Percentiles rank a stretch among this genome's conserved stretches.
These are phyloP conservation scores for Ceratobasidium sp. DNA, from an alignment of 1,284 basidiomycete species.

Conservation along the genomic window DNA sequence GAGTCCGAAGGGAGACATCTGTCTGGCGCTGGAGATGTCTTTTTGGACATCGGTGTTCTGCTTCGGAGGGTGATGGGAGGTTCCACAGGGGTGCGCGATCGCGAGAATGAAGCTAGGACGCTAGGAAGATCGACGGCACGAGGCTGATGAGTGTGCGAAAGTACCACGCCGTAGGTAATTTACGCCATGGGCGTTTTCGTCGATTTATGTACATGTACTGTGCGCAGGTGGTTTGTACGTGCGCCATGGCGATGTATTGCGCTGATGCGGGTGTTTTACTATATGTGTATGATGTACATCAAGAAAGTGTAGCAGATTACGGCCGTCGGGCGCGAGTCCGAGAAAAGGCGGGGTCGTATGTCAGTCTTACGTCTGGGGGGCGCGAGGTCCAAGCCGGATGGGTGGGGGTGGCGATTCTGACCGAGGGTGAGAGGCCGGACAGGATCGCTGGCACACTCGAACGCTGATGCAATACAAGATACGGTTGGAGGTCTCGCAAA, in stretches of 20 bases:
- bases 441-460: neutral
- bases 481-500: neutral
- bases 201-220: constrained; percentile 15
- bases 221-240: too few species aligned
- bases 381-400: constrained; percentile 13
- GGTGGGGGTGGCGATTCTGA: neutral
- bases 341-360: constrained; percentile 18
- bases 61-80: constrained; percentile 17
- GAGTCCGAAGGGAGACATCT: constrained; percentile 3
- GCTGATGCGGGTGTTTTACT: neutral
- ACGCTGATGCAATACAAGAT: neutral
- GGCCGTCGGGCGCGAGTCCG: neutral
- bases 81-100: constrained; percentile 10
- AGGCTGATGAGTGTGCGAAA: neutral
- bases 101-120: too few species aligned
- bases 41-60: constrained; percentile 2
- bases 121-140: constrained; percentile 8
- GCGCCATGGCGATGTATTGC: too few species aligned
- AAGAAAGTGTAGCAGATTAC: constrained; percentile 10
- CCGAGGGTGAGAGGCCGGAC: neutral
- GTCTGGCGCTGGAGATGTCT: constrained; percentile 7
- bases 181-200: too few species aligned
- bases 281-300: neutral
- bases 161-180: neutral
- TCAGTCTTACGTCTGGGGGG: constrained; percentile 38